These are phyloP conservation scores for Suaeda aralocaspica DNA, from an alignment of 148 eudicot genomes.

Conservation along the genomic window DNA sequence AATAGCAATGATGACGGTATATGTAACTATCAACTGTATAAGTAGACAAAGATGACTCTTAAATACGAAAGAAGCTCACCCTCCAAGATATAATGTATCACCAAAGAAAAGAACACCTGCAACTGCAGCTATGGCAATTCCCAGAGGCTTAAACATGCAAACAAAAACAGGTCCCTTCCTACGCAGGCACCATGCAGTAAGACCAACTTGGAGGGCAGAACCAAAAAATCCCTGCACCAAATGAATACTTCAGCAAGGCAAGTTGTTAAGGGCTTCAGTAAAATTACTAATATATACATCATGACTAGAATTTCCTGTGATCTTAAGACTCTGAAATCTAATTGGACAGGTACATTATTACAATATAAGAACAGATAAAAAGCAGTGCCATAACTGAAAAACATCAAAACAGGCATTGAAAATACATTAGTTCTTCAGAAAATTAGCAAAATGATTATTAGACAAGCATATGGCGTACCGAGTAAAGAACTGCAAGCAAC, in stretches of 20 bases:
- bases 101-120: conserved; percentile 52
- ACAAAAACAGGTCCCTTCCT: conserved; percentile 84
- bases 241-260: neutral
- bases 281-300: neutral
- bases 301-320: neutral
- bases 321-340: neutral
- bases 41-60: neutral
- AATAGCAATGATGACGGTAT: neutral
- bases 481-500: conserved; percentile 56
- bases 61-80: conserved; percentile 31
- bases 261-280: neutral
- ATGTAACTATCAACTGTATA: too few relatives aligned
- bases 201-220: conserved; percentile 63
- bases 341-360: neutral
- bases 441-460: neutral
- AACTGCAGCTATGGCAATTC: conserved; percentile 56
- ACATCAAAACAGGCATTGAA: neutral
- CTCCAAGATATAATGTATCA: conserved; percentile 70
- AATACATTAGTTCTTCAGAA: too few relatives aligned
- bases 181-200: conserved; percentile 63
- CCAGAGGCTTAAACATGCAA: conserved; percentile 78
- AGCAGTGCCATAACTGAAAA: neutral
- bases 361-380: neutral
- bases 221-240: conserved; percentile 66
- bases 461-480: conserved; percentile 52